Evolutionary conservation across 2,329 filamentous ascomycete genomes (phyloP), one percentile per base, ranked within the genome.

Genomic region (Neophaeococcomyces aloes): DNA sequence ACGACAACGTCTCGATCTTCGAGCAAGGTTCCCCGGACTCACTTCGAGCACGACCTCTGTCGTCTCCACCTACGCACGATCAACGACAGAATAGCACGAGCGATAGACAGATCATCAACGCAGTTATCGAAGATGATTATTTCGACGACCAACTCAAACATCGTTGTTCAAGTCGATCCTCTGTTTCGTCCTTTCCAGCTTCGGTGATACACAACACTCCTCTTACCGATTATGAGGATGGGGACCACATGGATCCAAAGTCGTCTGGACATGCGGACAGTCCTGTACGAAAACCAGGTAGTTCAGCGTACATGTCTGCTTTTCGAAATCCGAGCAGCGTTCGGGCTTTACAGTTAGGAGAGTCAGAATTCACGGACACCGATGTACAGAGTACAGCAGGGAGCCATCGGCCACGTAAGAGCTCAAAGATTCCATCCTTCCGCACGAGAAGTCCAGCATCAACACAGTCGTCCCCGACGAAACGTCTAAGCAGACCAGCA

Each of bases 261-360:
- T 48, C 48, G 3, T 44, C 48, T n/a, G 39, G 44, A 29, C 42
- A 29, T 32, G n/a, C 35, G 15, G 21, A 35, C 23, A 21, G 14
- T 33, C 31, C 15, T 19, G 17, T 17, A 14, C 21, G 19, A 18
- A 32, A 21, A 21, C 14, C 38, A 19, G 15, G 29, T 33, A 29
- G 27, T 13, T n/a, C 23, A 47, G 49, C 46, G 29, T 59, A 59
- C 7, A 57, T 61, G 44, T 58, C 58, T 0, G 61, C 59, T 0
- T 69, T 69, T 46, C 60, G 66, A 29, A 64, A 68, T 47, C 62
- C 65, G 1, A 69, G 65, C 53, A 69, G 66, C 0, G 65, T 69
- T 4, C 54, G 59, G 27, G 65, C 65, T 5, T 61, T 68, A 54
- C 65, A 67, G 50, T 65, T 68, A n/a, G n/a, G n/a, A 64, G 58